phyloP scores from a whole-genome alignment of 257 asterid species.

The Mitragyna speciosa region DNA sequence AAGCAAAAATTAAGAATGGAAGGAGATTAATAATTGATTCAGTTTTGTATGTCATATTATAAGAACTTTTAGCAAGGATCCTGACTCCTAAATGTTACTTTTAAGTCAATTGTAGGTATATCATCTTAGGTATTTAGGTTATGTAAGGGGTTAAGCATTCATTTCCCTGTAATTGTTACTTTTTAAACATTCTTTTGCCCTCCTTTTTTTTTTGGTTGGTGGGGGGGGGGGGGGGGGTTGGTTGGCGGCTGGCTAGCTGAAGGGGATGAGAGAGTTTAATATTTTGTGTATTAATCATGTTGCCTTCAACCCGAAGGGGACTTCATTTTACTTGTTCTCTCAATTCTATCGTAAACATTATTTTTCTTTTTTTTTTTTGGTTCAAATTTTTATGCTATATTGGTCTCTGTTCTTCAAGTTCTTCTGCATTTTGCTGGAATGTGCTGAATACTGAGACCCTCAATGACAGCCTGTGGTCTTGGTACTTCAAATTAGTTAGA shows the following conservation, averaged over 20 bases:
- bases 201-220: neutral
- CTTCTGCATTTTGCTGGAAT: neutral
- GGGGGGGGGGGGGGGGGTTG: neutral
- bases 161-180: neutral
- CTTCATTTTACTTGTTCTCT: neutral
- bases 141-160: neutral
- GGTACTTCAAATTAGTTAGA: neutral
- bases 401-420: neutral
- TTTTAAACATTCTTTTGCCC: neutral
- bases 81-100: neutral
- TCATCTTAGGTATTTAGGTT: neutral
- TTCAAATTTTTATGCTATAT: neutral
- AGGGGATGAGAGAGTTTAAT: neutral
- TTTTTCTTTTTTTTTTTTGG: neutral
- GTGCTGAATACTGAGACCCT: neutral
- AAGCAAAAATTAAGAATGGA: neutral
- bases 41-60: neutral
- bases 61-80: neutral
- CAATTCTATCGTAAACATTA: neutral
- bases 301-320: neutral
- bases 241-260: no score
- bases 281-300: neutral
- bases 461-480: neutral
- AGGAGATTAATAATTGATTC: neutral
- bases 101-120: neutral